Base-by-base conservation (phyloP, 176 grass and related monocot genomes). In the Avena insularis region DNA sequence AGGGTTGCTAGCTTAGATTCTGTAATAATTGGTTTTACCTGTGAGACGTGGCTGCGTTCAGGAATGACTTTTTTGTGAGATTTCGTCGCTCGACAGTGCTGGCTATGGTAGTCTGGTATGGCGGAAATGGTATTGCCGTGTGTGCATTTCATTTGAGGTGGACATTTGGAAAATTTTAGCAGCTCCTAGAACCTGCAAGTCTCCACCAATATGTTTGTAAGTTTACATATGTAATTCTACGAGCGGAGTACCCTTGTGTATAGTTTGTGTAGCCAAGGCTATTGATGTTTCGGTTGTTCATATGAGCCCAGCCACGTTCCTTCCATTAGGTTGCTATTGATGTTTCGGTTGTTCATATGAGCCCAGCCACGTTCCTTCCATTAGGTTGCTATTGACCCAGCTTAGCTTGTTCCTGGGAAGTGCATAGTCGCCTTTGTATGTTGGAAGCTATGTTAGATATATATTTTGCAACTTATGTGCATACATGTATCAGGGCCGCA, bases 211-310 rank as follows among this genome's bases (percentile, higher is more conserved):
- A 50, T 6, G 63, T 27, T 9, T 68, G 62, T 12, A 27, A 29
- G 8, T 12, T 9, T 58, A 9, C 20, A 27, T 53, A 53, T 36
- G 13, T 45, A 40, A 64, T 81, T 63, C 49, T n/a, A 15, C 21
- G 9, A 54, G 33, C 15, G 60, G 6, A 46, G 7, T 45, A 72
- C 35, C 17, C 10, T 17, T 33, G 17, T 57, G 33, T 54, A 67
- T 57, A 11, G 21, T 55, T 66, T 69, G 17, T 38, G 0, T 78
- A 60, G 6, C 40, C 27, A 23, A 76, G 2, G 33, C 31, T 81
- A 27, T 29, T 69, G 25, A 82, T 75, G 71, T 10, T 81, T 82
- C 31, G 51, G 17, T 40, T 29, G 8, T 79, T 83, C 12, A 81
- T 9, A 48, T 6, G 6, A 78, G 27, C 17, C 4, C 64, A 61